Evolutionary conservation across 129 eudicot genomes (phyloP).

Genomic region (Saussurea involucrata): DNA sequence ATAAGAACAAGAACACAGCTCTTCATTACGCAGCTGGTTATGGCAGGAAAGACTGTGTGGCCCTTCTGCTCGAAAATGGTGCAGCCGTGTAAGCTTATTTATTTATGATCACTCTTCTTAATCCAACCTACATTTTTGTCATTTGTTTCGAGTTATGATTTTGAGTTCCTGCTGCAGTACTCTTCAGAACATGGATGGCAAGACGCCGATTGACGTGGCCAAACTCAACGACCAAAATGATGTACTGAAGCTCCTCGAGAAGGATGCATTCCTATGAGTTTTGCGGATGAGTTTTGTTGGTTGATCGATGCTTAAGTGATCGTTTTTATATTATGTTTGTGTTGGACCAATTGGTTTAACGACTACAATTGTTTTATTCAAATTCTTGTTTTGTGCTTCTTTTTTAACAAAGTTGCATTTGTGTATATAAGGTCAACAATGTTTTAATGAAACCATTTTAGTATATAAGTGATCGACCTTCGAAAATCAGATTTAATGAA

Average conservation of each 20-base stretch:
- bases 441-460: background rate
- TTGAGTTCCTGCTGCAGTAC: slow-evolving; percentile 40
- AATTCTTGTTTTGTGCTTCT: background rate
- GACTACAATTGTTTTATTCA: background rate
- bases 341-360: slow-evolving; percentile 10
- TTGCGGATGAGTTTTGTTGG: background rate
- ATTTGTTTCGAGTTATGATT: background rate
- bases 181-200: slow-evolving; percentile 93
- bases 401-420: background rate
- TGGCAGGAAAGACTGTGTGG: slow-evolving; percentile 92
- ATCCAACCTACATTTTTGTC: background rate
- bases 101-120: background rate
- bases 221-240: slow-evolving; percentile 77
- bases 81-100: slow-evolving; percentile 82
- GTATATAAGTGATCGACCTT: background rate
- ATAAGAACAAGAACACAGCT: slow-evolving; percentile 93
- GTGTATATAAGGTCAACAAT: background rate
- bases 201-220: slow-evolving; percentile 92
- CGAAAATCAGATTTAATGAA: background rate
- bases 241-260: slow-evolving; percentile 76
- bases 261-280: slow-evolving; percentile 79
- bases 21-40: slow-evolving; percentile 98
- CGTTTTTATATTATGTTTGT: slow-evolving; percentile 6
- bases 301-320: background rate
- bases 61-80: slow-evolving; percentile 82